phyloP scores from a whole-genome alignment of 371 early-diverging fungal genomes.

The Mortierella sp. region DNA sequence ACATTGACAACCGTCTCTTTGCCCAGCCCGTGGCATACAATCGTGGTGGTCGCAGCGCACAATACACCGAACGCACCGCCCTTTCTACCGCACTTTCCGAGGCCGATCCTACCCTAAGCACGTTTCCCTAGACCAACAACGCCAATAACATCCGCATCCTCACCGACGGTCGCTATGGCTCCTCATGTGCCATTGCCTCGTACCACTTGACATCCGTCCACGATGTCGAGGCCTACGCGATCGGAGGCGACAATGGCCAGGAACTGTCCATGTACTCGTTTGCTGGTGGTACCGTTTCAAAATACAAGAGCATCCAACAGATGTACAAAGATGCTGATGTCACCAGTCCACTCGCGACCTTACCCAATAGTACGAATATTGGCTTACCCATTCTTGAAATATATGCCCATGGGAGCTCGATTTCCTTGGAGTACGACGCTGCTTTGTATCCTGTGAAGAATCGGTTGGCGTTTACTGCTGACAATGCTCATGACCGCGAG shows the following conservation, averaged over 20 bases:
- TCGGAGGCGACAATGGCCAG: constrained; percentile 22
- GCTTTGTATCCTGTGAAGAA: background rate
- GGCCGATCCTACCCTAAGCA: background rate
- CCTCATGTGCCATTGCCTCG: constrained; percentile 31
- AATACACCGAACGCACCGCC: constrained; percentile 13
- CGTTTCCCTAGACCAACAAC: constrained; percentile 39
- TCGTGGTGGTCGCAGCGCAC: constrained; percentile 12
- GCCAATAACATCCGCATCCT: constrained; percentile 32
- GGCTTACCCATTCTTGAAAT: constrained; percentile 21
- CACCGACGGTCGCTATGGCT: constrained; percentile 48
- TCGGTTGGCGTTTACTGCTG: constrained; percentile 24
- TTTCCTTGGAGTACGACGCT: constrained; percentile 39
- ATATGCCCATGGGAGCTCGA: background rate
- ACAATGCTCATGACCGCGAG: constrained; percentile 26
- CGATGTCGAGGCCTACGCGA: constrained; percentile 22
- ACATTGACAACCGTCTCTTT: constrained; percentile 21
- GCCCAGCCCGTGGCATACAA: background rate
- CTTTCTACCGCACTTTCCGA: background rate
- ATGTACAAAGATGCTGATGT: constrained; percentile 1
- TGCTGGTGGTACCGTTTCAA: constrained; percentile 29
- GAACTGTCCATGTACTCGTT: constrained; percentile 36
- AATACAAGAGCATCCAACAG: background rate
- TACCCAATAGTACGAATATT: constrained; percentile 21
- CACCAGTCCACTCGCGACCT: background rate
- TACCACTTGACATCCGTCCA: constrained; percentile 10